phyloP scores from a whole-genome alignment of 2,329 filamentous ascomycete genomes.

The Harringtonia aguacate region DNA sequence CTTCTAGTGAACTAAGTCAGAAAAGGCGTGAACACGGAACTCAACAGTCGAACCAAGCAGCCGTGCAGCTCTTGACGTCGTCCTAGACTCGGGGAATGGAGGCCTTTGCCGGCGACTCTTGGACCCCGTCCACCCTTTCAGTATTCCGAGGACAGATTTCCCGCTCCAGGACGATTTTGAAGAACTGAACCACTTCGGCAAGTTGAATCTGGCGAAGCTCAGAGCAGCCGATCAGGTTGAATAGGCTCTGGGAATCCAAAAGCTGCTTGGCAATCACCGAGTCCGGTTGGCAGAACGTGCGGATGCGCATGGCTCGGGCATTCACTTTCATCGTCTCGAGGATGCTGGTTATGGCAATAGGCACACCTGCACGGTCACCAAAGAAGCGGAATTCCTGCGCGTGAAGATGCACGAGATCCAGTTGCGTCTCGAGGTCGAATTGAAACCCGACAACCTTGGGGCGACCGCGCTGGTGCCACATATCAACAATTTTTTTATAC shows the following conservation, averaged over 20 bases:
- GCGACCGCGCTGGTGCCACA: slow-evolving; percentile 40
- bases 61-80: no score
- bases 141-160: slow-evolving; percentile 17
- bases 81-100: no score
- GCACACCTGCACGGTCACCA: slow-evolving; percentile 31
- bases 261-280: slow-evolving; percentile 47
- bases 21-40: no score
- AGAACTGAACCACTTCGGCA: slow-evolving; percentile 41
- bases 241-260: slow-evolving; percentile 38
- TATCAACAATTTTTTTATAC: slow-evolving; percentile 38
- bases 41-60: no score
- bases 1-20: no score
- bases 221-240: slow-evolving; percentile 35
- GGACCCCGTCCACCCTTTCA: neutral
- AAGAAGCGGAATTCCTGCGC: slow-evolving; percentile 43
- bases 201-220: slow-evolving; percentile 34
- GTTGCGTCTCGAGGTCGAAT: slow-evolving; percentile 49
- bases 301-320: slow-evolving; percentile 39
- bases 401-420: slow-evolving; percentile 42
- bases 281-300: slow-evolving; percentile 49
- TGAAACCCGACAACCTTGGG: slow-evolving; percentile 46
- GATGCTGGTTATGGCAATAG: slow-evolving; percentile 32
- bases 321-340: slow-evolving; percentile 42
- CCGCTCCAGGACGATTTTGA: slow-evolving; percentile 39
- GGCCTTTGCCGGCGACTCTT: neutral